A percentile compares a stretch with the other conserved stretches of the same genome.
phyloP scores from a whole-genome alignment of 345 rosid genomes.

The Ceriops zippeliana region DNA sequence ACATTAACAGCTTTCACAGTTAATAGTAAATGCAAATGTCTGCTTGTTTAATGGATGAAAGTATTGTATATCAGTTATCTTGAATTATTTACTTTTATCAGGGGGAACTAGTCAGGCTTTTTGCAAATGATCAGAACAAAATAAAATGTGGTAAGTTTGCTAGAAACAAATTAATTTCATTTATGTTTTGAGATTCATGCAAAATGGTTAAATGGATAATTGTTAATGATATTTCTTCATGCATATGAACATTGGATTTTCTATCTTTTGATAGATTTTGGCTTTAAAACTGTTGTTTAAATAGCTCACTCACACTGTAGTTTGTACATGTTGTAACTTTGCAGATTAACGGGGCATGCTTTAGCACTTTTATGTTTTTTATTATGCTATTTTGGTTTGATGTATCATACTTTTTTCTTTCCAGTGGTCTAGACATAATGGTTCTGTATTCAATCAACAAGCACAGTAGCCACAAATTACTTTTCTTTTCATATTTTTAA shows the following conservation, averaged over 20 bases:
- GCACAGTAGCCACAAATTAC: neutral
- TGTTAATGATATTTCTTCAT: neutral
- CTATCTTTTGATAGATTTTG: neutral
- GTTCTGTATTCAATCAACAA: neutral
- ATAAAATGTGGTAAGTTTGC: conserved; percentile 77
- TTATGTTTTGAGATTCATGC: conserved; percentile 11
- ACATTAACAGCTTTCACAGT: neutral
- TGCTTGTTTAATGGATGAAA: neutral
- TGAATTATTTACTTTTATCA: conserved; percentile 29
- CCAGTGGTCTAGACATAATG: no score
- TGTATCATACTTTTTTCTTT: no score
- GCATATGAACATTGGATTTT: neutral
- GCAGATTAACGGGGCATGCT: neutral
- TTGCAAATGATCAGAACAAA: conserved; percentile 89
- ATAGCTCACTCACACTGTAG: neutral
- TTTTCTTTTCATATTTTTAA: neutral
- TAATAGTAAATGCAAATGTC: neutral
- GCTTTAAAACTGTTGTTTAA: neutral
- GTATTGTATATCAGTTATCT: conserved; percentile 6
- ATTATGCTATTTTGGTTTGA: neutral
- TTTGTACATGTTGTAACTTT: conserved; percentile 4
- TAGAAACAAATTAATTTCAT: conserved; percentile 4
- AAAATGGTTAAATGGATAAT: neutral
- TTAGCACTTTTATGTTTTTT: neutral
- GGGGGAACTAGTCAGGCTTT: conserved; percentile 88